Percentiles rank a stretch among this genome's conserved stretches.
Evolutionary conservation across 805 yeast genomes (phyloP).

Genomic region (Lipomyces spencermartinsiae): DNA sequence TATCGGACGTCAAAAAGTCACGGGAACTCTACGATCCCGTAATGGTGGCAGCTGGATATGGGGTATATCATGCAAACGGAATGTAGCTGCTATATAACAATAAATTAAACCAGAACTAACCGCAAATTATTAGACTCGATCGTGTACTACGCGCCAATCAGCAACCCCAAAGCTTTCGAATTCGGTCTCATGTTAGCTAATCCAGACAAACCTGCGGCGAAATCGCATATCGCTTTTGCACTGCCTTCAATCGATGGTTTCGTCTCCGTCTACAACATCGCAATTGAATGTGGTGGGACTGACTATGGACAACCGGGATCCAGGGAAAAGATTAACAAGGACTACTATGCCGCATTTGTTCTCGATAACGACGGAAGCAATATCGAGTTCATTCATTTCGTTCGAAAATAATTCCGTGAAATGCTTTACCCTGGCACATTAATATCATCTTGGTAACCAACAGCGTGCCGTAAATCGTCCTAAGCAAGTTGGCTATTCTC

Average conservation of each 20-base stretch:
- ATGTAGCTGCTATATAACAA: neutral
- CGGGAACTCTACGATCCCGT: neutral
- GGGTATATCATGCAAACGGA: neutral
- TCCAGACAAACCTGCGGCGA: neutral
- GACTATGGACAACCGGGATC: conserved; percentile 23
- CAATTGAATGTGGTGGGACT: conserved; percentile 15
- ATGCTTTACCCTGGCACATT: too few relatives aligned
- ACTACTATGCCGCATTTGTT: conserved; percentile 24
- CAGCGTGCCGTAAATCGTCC: neutral
- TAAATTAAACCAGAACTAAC: neutral
- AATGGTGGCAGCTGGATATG: neutral
- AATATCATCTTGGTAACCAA: too few relatives aligned
- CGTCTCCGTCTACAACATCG: conserved; percentile 11
- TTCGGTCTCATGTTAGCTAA: neutral
- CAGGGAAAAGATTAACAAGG: conserved; percentile 15
- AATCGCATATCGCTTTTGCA: conserved; percentile 15
- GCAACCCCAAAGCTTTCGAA: neutral
- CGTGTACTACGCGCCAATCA: neutral
- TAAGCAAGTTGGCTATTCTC: neutral
- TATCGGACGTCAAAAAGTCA: neutral
- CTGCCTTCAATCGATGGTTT: conserved; percentile 13
- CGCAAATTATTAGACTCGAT: neutral
- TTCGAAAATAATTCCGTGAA: neutral
- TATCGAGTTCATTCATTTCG: conserved; percentile 14
- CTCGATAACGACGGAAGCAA: conserved; percentile 23